A percentile compares a stretch with the other conserved stretches of the same genome.
phyloP scores from a whole-genome alignment of 805 yeast genomes.

The Torulaspora quercuum region DNA sequence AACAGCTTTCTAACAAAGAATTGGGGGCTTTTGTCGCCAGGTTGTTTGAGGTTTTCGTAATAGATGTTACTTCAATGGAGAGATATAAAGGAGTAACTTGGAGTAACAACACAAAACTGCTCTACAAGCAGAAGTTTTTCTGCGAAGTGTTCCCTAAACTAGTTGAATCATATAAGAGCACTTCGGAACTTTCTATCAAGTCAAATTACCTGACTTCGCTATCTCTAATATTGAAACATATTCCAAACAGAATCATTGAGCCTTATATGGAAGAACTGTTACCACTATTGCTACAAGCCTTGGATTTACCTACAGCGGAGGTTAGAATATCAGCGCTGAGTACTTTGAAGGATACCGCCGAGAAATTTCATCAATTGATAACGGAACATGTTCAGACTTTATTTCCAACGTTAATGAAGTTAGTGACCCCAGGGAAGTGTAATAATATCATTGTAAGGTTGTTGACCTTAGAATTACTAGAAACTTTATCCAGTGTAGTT shows the following conservation, averaged over 20 bases:
- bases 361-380: slow-evolving; percentile 52
- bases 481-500: slow-evolving; percentile 42
- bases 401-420: slow-evolving; percentile 49
- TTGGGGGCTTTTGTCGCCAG: slow-evolving; percentile 45
- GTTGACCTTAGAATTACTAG: slow-evolving; percentile 56
- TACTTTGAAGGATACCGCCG: slow-evolving; percentile 54
- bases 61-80: slow-evolving; percentile 61
- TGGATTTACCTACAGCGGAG: slow-evolving; percentile 44
- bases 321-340: slow-evolving; percentile 60
- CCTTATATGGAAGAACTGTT: slow-evolving; percentile 61
- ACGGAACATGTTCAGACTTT: slow-evolving; percentile 53
- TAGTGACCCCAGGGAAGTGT: slow-evolving; percentile 23
- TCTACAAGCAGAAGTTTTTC: slow-evolving; percentile 81
- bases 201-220: slow-evolving; percentile 62
- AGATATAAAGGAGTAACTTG: slow-evolving; percentile 43
- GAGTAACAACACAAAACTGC: slow-evolving; percentile 57
- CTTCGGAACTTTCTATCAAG: slow-evolving; percentile 33
- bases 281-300: slow-evolving; percentile 68
- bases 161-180: slow-evolving; percentile 44
- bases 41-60: slow-evolving; percentile 59
- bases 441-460: slow-evolving; percentile 52
- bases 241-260: slow-evolving; percentile 59
- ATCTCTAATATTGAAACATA: slow-evolving; percentile 61
- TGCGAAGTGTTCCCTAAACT: slow-evolving; percentile 55
- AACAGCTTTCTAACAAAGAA: slow-evolving; percentile 35